These are phyloP conservation scores for Russula vinacea DNA, from an alignment of 768 basidiomycete genomes.

Conservation along the genomic window DNA sequence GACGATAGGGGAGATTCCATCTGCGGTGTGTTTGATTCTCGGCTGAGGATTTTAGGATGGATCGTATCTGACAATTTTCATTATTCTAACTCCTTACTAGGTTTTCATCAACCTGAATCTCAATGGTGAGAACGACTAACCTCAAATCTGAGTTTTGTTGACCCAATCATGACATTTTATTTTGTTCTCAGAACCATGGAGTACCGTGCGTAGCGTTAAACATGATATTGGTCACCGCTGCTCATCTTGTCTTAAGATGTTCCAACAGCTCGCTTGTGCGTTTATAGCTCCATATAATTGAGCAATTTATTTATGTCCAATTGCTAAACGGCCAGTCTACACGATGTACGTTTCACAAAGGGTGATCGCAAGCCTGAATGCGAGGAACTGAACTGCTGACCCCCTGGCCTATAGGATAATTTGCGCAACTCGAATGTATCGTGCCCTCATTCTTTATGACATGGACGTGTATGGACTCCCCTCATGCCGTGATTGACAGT, in stretches of 20 bases:
- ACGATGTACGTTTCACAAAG: not conserved
- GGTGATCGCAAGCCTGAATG: not conserved
- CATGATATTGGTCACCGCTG: not conserved
- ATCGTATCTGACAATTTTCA: not conserved
- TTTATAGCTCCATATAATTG: not conserved
- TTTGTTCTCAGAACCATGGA: slow-evolving; percentile 7
- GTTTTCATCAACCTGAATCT: slow-evolving; percentile 20
- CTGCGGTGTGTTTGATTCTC: not conserved
- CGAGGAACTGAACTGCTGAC: not conserved
- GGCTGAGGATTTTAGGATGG: not conserved
- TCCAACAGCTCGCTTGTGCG: slow-evolving; percentile 17
- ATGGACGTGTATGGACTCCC: not conserved
- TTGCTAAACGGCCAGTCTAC: not conserved
- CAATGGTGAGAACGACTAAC: slow-evolving; percentile 8
- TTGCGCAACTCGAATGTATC: slow-evolving; percentile 22
- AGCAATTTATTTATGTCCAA: not conserved
- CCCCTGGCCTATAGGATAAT: not conserved
- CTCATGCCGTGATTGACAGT: not conserved
- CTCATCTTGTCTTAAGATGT: slow-evolving; percentile 12
- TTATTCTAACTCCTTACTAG: slow-evolving; percentile 2
- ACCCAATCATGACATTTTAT: not conserved
- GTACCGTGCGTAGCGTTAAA: slow-evolving; percentile 1
- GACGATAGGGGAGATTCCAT: slow-evolving; percentile 6
- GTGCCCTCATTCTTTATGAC: not conserved
- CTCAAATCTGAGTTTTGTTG: not conserved